Evolutionary conservation across 352 stramenopile species (phyloP), one percentile per base, ranked within the genome.

Genomic region (Phytopythium oedochilum): DNA sequence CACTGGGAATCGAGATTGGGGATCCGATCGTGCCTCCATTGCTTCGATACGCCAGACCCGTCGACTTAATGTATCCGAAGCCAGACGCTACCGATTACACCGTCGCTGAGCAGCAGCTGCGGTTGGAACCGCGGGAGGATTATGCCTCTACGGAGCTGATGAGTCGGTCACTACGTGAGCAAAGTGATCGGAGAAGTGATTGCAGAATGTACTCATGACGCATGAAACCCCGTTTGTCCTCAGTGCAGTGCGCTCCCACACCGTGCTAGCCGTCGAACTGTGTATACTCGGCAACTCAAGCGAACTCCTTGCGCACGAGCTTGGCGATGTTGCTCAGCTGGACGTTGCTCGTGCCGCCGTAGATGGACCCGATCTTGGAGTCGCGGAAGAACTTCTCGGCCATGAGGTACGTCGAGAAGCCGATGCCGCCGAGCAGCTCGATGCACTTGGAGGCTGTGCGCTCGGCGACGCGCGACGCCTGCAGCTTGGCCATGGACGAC

Each of bases 311-410:
- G n/a, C n/a, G n/a, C n/a, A 97, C 68, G 17, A 96, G 59, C 68
- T 96, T 97, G 47, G 90, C 88, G 58, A 97, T 97, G 10, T 86
- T 97, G 45, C 78, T 92, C 39, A 98, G 88, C 84, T 98, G 94
- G 80, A 99, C 98, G 71, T 98, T 98, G 65, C 83, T 97, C 12
- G 95, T 99, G 22, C 96, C 96, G 74, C 98, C 96, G 76, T 99
- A 99, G 55, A 99, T 99, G 23, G 85, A 80, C 42, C 95, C 95
- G 60, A 99, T 98, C 72, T 98, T 98, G 63, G 93, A 96, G 70
- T 99, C 96, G 53, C 96, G 88, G 67, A 92, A 99, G 62, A 98
- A 98, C 63, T 98, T 98, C 63, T 99, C 96, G 0, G 89, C 92
- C 11, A 97, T 59, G 31, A 98, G 64, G 46, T 97, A 88, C 71